A percentile compares a stretch with the other conserved stretches of the same genome.
Conservation (phyloP, 2,329 filamentous ascomycete species). For the Colletotrichum sp. region DNA sequence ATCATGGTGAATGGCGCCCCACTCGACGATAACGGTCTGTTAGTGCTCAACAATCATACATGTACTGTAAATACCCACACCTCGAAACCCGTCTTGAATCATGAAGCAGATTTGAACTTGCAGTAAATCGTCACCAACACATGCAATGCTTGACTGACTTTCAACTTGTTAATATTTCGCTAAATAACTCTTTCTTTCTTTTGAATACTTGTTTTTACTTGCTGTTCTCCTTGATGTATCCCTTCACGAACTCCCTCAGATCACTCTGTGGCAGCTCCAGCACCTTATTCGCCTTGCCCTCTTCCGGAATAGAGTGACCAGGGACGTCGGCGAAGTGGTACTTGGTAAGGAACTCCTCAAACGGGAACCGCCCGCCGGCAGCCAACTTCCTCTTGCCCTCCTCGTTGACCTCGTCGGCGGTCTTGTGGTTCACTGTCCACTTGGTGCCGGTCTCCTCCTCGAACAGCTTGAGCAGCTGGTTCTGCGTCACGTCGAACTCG, state of each 20-base stretch:
- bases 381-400: slow-evolving; percentile 43
- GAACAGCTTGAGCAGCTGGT: slow-evolving; percentile 55
- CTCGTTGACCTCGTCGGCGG: slow-evolving; percentile 37
- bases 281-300: slow-evolving; percentile 14
- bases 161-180: background rate
- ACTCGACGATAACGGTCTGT: background rate
- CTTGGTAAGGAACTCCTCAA: slow-evolving; percentile 7
- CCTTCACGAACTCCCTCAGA: background rate
- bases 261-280: slow-evolving; percentile 17
- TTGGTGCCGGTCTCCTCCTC: slow-evolving; percentile 57
- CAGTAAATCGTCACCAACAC: background rate
- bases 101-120: fast-evolving
- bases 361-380: slow-evolving; percentile 21
- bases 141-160: background rate
- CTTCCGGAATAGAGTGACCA: slow-evolving; percentile 5
- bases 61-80: background rate
- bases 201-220: background rate
- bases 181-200: background rate
- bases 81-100: background rate
- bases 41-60: background rate
- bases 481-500: slow-evolving; percentile 62
- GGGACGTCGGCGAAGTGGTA: slow-evolving; percentile 15
- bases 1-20: background rate
- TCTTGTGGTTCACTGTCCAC: slow-evolving; percentile 48
- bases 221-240: slow-evolving; percentile 5